A percentile compares a stretch with the other conserved stretches of the same genome.
Conservation (phyloP, 176 grass and related monocot species). For the Olyra latifolia region DNA sequence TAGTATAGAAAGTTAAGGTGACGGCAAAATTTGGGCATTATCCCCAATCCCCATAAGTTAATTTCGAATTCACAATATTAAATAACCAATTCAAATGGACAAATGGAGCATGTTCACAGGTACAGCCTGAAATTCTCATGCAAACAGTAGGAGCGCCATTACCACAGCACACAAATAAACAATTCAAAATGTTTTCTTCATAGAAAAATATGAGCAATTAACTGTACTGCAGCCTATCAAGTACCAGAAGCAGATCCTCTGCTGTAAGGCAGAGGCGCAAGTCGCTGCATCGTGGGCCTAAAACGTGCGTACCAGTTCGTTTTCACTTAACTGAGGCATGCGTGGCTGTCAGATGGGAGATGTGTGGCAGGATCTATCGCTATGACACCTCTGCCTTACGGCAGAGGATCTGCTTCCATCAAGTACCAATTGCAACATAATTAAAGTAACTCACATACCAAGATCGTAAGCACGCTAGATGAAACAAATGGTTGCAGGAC, state of each 20-base stretch:
- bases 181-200: not conserved
- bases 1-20: slow-evolving; percentile 10
- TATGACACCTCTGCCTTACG: too few relatives aligned
- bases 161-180: not conserved
- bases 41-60: not conserved
- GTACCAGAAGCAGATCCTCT: too few relatives aligned
- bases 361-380: too few relatives aligned
- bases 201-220: not conserved
- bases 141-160: not conserved
- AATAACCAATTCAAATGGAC: slow-evolving; percentile 11
- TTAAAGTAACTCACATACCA: slow-evolving; percentile 60
- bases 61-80: slow-evolving; percentile 6
- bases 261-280: too few relatives aligned
- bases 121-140: not conserved
- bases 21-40: not conserved
- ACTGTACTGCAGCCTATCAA: slow-evolving; percentile 12
- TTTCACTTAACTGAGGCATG: too few relatives aligned
- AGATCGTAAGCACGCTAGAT: slow-evolving; percentile 94
- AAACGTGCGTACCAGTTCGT: too few relatives aligned
- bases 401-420: too few relatives aligned
- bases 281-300: too few relatives aligned
- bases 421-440: slow-evolving; percentile 23
- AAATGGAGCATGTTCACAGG: slow-evolving; percentile 15
- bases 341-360: too few relatives aligned
- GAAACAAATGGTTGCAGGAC: slow-evolving; percentile 94